These are phyloP conservation scores for Yarrowia sp. DNA, from an alignment of 805 yeast species.

Conservation along the genomic window DNA sequence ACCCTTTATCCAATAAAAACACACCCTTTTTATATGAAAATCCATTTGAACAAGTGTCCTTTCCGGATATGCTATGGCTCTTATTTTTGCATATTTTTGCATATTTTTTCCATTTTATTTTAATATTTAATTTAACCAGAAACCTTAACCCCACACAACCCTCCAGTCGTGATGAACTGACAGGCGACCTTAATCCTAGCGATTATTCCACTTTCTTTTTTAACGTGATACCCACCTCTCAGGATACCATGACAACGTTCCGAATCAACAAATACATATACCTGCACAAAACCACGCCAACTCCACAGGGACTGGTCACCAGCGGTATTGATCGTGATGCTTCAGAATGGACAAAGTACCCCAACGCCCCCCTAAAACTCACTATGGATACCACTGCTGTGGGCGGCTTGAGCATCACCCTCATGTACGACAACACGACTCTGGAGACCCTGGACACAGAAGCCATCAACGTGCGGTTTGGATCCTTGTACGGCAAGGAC, in stretches of 20 bases:
- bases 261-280: slow-evolving; percentile 11
- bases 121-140: neutral
- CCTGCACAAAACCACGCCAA: slow-evolving; percentile 2
- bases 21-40: too few relatives aligned
- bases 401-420: neutral
- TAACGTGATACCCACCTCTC: neutral
- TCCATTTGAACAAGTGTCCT: too few relatives aligned
- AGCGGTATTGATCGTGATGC: slow-evolving; percentile 5
- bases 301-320: slow-evolving; percentile 6
- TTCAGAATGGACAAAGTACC: slow-evolving; percentile 3
- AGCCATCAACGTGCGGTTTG: neutral
- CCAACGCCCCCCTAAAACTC: neutral
- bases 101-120: neutral
- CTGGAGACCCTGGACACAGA: slow-evolving; percentile 4
- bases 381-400: neutral
- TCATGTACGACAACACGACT: neutral
- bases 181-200: too few relatives aligned
- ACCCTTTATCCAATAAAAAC: too few relatives aligned
- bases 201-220: too few relatives aligned
- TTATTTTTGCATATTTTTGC: neutral
- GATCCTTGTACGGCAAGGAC: neutral
- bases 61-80: too few relatives aligned
- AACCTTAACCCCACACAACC: neutral
- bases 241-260: slow-evolving; percentile 3
- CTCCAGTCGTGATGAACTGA: neutral